These are phyloP conservation scores for Peronospora belbahrii DNA, from an alignment of 352 stramenopile species.

Conservation along the genomic window DNA sequence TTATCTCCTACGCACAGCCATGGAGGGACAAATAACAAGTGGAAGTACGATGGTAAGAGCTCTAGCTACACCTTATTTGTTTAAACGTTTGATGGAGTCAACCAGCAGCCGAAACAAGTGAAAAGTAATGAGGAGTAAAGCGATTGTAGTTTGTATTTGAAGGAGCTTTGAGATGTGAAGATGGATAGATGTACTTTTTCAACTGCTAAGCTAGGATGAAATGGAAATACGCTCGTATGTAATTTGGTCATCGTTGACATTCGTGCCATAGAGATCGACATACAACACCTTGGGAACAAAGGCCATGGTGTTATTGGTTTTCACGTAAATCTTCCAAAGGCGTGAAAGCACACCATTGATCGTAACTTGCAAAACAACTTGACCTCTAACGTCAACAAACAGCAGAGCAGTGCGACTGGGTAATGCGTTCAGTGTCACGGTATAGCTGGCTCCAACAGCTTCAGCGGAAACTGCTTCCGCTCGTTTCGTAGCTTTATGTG, in stretches of 20 bases:
- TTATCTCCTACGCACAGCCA: constrained; percentile 18
- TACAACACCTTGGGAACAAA: constrained; percentile 76
- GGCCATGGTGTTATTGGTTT: constrained; percentile 39
- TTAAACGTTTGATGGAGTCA: not conserved
- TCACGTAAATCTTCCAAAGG: constrained; percentile 70
- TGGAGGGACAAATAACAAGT: constrained; percentile 13
- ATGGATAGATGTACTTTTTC: not conserved
- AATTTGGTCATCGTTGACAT: constrained; percentile 36
- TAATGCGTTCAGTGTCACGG: constrained; percentile 62
- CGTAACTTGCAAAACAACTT: constrained; percentile 45
- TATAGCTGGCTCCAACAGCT: constrained; percentile 36
- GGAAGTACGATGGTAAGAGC: constrained; percentile 61
- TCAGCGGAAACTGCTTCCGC: constrained; percentile 11
- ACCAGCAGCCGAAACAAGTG: not conserved
- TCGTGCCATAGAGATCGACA: constrained; percentile 62
- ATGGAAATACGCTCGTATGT: constrained; percentile 62
- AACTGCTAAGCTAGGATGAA: constrained; percentile 21
- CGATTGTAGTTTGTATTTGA: constrained; percentile 30
- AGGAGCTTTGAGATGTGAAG: not conserved
- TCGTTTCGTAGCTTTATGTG: constrained; percentile 33
- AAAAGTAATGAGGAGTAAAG: constrained; percentile 16
- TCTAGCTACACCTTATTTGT: constrained; percentile 15
- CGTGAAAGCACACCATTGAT: constrained; percentile 41
- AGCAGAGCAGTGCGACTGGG: constrained; percentile 41
- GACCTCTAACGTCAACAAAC: constrained; percentile 49